These are phyloP conservation scores for Jamesozyma gamospora DNA, from an alignment of 805 yeast species.

Conservation along the genomic window DNA sequence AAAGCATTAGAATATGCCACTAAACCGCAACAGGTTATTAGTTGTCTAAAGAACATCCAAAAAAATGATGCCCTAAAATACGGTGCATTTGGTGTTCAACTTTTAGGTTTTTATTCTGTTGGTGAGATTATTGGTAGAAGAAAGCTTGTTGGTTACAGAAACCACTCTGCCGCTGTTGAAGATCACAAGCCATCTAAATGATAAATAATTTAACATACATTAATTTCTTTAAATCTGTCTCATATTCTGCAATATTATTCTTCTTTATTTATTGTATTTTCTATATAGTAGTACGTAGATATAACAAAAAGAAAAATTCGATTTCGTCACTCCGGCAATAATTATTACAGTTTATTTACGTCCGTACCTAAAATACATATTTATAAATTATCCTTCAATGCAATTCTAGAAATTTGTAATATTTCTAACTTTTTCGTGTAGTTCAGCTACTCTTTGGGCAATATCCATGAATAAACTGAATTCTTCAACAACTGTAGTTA, in stretches of 20 bases:
- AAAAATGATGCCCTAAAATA: slow-evolving; percentile 47
- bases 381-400: neutral
- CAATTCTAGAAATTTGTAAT: slow-evolving; percentile 1
- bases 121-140: slow-evolving; percentile 98
- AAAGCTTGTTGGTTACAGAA: slow-evolving; percentile 75
- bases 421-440: slow-evolving; percentile 45
- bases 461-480: slow-evolving; percentile 63
- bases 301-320: neutral
- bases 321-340: too few species aligned
- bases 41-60: slow-evolving; percentile 30
- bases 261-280: neutral
- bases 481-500: slow-evolving; percentile 57
- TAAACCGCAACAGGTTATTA: slow-evolving; percentile 52
- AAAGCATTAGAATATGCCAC: slow-evolving; percentile 36
- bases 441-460: slow-evolving; percentile 62
- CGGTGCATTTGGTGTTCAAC: slow-evolving; percentile 70
- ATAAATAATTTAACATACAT: neutral
- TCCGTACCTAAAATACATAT: neutral
- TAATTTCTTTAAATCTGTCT: slow-evolving; percentile 2
- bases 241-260: slow-evolving; percentile 3
- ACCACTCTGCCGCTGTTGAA: slow-evolving; percentile 10
- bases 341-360: neutral
- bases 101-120: slow-evolving; percentile 81
- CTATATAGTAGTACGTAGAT: neutral
- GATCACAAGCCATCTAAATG: neutral